Evolutionary conservation across 257 asterid genomes (phyloP).

Genomic region (Petunia secreta): DNA sequence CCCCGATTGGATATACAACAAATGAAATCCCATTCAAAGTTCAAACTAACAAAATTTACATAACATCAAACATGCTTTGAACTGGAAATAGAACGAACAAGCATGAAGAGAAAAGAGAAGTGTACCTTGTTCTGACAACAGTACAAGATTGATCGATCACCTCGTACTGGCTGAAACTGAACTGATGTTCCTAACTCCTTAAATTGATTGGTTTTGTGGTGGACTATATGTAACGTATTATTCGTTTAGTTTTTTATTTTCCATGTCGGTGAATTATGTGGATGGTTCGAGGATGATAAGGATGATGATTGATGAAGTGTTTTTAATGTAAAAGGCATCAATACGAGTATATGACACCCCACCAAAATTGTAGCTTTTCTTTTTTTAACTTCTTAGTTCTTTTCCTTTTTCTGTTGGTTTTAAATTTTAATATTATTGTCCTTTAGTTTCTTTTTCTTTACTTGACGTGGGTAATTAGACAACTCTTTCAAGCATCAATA

Average conservation of each 20-base stretch:
- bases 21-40: too few relatives aligned
- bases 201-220: not conserved
- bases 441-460: not conserved
- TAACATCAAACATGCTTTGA: too few relatives aligned
- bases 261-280: not conserved
- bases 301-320: conserved; percentile 19
- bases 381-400: not conserved
- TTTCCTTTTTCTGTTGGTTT: not conserved
- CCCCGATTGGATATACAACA: too few relatives aligned
- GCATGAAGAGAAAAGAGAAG: not conserved
- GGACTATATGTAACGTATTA: not conserved
- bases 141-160: too few relatives aligned
- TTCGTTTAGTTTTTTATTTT: not conserved
- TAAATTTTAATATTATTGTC: not conserved
- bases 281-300: not conserved
- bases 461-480: not conserved
- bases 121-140: not conserved
- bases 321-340: not conserved
- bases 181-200: not conserved
- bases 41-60: too few relatives aligned
- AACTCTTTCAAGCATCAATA: not conserved
- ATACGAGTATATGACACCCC: not conserved
- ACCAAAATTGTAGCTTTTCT: not conserved
- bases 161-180: not conserved
- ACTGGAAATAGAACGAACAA: not conserved